Base-by-base conservation (phyloP, 208 protist species). In the Acanthamoeba divionensis region DNA sequence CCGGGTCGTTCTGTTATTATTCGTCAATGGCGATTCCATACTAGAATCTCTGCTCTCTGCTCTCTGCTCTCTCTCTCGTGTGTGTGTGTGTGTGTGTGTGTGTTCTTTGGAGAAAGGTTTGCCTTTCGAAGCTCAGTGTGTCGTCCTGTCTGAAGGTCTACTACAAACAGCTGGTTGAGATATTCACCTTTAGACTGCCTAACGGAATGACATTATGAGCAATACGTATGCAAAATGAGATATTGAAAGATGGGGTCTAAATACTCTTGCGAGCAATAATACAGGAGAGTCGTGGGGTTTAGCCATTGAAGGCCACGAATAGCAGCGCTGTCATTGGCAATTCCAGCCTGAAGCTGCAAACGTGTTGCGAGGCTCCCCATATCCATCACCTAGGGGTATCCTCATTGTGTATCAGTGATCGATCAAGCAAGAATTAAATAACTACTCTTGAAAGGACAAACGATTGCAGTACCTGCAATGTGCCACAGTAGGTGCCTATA, bases 401-500 rank as follows among this genome's bases (percentile, higher is more conserved):
- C n/a, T n/a, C n/a, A n/a, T n/a, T n/a, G n/a, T n/a, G n/a, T n/a
- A n/a, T n/a, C 31, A 5, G 31, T 6, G 18, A 31, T 13, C 10
- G 18, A 2, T 4, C 9, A 33, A 15, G 47, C 18, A 24, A 44
- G 47, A 31, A 13, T 38, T 21, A 65, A 65, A 29, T 29, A 29
- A 15, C 57, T n/a, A 6, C 12, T n/a, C 6, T 65, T n/a, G 57
- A 6, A 0, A 29, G 62, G 1, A 69, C 62, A 69, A 69, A n/a
- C 1, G 29, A 7, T 7, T 7, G 18, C 62, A 26, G 7, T 83
- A 52, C 73, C 73, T 85, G 75, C 10, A 85, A 12, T 26, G 29
- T 65, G 75, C 75, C 75, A 41, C 48, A 50, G 54, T 52, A 85
- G 75, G 75, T 85, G n/a, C 75, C 75, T 21, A 85, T n/a, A 13